A percentile compares a stretch with the other conserved stretches of the same genome.
Evolutionary conservation across 192 early-diverging fungal genomes (phyloP).

Genomic region (Podila horticola): DNA sequence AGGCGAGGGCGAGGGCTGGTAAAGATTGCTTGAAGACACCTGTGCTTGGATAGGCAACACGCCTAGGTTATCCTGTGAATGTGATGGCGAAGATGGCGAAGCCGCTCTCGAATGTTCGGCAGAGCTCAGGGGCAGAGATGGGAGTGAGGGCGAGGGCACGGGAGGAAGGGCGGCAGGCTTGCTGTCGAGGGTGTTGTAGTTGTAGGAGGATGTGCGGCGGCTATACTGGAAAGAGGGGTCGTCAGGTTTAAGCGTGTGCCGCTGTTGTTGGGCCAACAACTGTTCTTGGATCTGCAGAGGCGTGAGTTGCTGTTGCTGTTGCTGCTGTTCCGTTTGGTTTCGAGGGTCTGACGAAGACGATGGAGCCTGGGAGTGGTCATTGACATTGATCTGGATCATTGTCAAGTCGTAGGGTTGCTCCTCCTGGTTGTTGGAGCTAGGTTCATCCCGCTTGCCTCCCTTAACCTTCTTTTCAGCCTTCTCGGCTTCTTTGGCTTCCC

Average conservation of each 20-base stretch:
- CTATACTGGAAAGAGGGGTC: conserved; percentile 25
- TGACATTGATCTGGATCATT: conserved; percentile 45
- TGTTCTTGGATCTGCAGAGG: conserved; percentile 36
- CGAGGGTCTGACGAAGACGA: neutral
- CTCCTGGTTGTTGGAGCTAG: neutral
- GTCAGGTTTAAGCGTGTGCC: conserved; percentile 9
- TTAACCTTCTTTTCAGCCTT: conserved; percentile 24
- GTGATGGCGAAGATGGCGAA: conserved; percentile 3
- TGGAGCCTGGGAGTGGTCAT: conserved; percentile 11
- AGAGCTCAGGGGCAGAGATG: conserved; percentile 10
- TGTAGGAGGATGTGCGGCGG: conserved; percentile 31
- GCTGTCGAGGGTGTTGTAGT: conserved; percentile 16
- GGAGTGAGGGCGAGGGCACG: conserved; percentile 29
- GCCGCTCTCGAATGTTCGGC: neutral
- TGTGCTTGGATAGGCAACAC: too few species aligned
- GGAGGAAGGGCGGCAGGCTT: conserved; percentile 26
- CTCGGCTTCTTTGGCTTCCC: conserved; percentile 1
- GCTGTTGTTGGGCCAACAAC: conserved; percentile 15
- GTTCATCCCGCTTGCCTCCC: neutral
- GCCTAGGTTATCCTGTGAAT: neutral
- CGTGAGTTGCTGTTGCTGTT: neutral
- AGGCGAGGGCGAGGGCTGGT: conserved; percentile 9
- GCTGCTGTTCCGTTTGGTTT: neutral
- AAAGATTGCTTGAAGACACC: neutral
- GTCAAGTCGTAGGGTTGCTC: conserved; percentile 41